These are phyloP conservation scores for Fraxinus americana DNA, from an alignment of 257 asterid genomes.

Conservation along the genomic window DNA sequence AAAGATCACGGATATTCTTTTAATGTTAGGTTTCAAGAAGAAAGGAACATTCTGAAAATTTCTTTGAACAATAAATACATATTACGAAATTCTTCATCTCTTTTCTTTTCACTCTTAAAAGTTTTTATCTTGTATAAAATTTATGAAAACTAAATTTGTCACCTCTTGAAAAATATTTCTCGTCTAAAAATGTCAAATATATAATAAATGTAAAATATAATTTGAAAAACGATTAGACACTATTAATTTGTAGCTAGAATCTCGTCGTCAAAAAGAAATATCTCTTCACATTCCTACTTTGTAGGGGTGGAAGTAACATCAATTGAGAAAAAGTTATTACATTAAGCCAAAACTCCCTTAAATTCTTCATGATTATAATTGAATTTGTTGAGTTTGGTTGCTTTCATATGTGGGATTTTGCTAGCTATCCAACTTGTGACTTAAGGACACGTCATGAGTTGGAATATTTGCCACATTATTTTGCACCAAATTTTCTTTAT, in stretches of 20 bases:
- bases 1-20: no score
- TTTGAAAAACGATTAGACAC: background rate
- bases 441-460: background rate
- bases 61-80: no score
- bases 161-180: background rate
- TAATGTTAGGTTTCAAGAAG: no score
- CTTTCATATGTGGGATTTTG: background rate
- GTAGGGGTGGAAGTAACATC: slow-evolving; percentile 3
- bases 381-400: background rate
- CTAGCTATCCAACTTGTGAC: background rate
- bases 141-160: no score
- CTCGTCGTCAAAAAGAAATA: background rate
- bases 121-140: background rate
- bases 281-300: background rate
- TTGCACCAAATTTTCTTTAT: background rate
- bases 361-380: background rate
- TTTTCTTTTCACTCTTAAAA: background rate
- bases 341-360: background rate
- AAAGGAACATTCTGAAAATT: no score
- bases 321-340: background rate
- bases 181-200: no score
- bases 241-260: background rate
- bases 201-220: no score
- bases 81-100: background rate
- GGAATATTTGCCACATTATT: background rate